A percentile compares a stretch with the other conserved stretches of the same genome.
Evolutionary conservation across 1,284 basidiomycete species (phyloP).

Genomic region (Apiotrichum domesticum): DNA sequence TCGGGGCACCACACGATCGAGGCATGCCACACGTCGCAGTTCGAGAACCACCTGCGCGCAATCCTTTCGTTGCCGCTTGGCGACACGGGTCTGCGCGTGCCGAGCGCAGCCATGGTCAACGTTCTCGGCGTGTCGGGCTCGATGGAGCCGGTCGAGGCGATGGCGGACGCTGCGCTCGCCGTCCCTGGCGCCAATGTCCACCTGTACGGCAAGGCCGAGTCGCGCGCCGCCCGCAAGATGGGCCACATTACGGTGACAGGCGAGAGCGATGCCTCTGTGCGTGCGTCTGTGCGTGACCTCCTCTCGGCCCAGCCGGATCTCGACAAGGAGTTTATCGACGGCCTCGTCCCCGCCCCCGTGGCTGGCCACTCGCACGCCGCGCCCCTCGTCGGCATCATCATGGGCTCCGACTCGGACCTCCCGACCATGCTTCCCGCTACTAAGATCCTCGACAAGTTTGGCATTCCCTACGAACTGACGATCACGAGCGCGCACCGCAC

Average conservation of each 20-base stretch:
- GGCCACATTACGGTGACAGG: conserved; percentile 93
- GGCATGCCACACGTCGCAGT: conserved; percentile 92
- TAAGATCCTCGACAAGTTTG: conserved; percentile 72
- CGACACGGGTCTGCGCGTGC: conserved; percentile 79
- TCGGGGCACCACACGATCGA: conserved; percentile 99
- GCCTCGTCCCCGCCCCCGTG: conserved; percentile 53
- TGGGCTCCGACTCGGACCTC: conserved; percentile 98
- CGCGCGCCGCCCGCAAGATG: conserved; percentile 91
- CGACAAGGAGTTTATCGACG: conserved; percentile 50
- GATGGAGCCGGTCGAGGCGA: conserved; percentile 54
- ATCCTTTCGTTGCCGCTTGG: conserved; percentile 88
- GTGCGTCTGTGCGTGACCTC: conserved; percentile 62
- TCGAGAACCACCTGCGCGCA: conserved; percentile 96
- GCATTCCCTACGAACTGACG: conserved; percentile 84
- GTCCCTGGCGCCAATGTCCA: conserved; percentile 77
- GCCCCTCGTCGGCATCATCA: conserved; percentile 89
- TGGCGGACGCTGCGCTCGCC: conserved; percentile 56
- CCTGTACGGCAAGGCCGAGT: conserved; percentile 88
- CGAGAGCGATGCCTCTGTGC: conserved; percentile 69
- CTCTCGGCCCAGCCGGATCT: conserved; percentile 60
- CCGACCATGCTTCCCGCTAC: conserved; percentile 88
- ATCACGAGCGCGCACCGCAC: conserved; percentile 97
- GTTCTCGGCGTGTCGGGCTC: conserved; percentile 71
- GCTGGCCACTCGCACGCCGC: conserved; percentile 54
- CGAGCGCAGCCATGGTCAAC: conserved; percentile 89